A percentile compares a stretch with the other conserved stretches of the same genome.
Evolutionary conservation across 352 stramenopile species (phyloP).

Genomic region (Phytophthora niederhauseri): DNA sequence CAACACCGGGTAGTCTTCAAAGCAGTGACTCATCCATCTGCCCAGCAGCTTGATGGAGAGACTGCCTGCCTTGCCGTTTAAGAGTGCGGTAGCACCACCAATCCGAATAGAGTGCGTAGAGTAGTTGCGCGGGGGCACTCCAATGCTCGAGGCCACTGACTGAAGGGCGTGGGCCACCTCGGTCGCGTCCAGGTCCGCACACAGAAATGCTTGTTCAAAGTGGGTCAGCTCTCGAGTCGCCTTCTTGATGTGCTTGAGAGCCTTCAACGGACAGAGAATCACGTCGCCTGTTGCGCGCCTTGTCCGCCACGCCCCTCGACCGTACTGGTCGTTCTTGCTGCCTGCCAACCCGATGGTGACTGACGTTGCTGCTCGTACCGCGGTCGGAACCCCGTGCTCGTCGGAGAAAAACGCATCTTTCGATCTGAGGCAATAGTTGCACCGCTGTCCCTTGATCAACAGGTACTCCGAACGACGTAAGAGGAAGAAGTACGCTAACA

Average conservation of each 20-base stretch:
- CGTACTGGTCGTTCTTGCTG: slow-evolving; percentile 14
- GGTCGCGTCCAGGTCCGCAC: background rate
- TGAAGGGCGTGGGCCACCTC: background rate
- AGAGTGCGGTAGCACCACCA: background rate
- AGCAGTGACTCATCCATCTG: background rate
- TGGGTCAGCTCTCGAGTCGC: background rate
- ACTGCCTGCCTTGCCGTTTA: background rate
- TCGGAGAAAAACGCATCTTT: slow-evolving; percentile 3
- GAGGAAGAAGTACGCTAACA: slow-evolving; percentile 9
- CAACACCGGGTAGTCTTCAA: background rate
- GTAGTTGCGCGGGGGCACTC: background rate
- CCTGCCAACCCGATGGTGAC: slow-evolving; percentile 7
- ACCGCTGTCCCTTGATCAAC: background rate
- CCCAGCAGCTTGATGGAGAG: background rate
- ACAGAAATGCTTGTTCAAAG: background rate
- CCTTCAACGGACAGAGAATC: background rate
- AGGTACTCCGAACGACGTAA: slow-evolving; percentile 8
- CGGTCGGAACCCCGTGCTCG: background rate
- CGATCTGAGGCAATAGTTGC: background rate
- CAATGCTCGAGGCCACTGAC: background rate
- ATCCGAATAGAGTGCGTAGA: background rate
- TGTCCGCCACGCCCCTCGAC: slow-evolving; percentile 4
- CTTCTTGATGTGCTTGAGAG: background rate
- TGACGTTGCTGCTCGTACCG: background rate
- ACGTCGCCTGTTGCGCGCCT: slow-evolving; percentile 2